Conservation (phyloP, 371 early-diverging fungal genomes). For the Actinomortierella wolfii region DNA sequence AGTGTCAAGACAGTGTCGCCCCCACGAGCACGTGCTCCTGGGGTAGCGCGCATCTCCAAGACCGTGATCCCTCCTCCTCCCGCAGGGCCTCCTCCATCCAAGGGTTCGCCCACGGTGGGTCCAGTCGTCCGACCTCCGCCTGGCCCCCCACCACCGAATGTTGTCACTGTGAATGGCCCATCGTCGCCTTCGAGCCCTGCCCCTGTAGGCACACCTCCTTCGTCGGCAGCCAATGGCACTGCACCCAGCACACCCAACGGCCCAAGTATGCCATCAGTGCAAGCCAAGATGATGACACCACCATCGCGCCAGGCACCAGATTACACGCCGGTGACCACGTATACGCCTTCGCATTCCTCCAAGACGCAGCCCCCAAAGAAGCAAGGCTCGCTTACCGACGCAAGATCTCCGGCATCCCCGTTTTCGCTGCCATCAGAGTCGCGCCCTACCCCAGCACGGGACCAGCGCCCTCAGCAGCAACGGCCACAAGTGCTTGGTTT, state of each 20-base stretch:
- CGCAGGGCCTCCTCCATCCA: conserved; percentile 18
- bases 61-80: conserved; percentile 25
- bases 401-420: no score
- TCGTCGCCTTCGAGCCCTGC: background rate
- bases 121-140: conserved; percentile 20
- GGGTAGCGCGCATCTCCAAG: conserved; percentile 11
- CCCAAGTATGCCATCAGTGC: no score
- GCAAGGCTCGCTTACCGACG: no score
- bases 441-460: conserved; percentile 18
- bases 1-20: conserved; percentile 17
- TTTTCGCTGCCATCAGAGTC: conserved; percentile 3
- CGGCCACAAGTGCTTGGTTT: conserved; percentile 24
- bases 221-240: background rate
- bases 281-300: no score
- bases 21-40: conserved; percentile 3
- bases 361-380: no score
- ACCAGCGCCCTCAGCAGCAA: no score
- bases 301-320: no score
- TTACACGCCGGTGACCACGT: conserved; percentile 30
- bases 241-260: no score
- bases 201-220: no score
- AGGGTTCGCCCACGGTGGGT: conserved; percentile 20
- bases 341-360: conserved; percentile 10
- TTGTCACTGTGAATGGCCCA: conserved; percentile 4
- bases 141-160: conserved; percentile 20